Base-by-base conservation (phyloP, 257 asterid species). In the Linderniella brevidens region DNA sequence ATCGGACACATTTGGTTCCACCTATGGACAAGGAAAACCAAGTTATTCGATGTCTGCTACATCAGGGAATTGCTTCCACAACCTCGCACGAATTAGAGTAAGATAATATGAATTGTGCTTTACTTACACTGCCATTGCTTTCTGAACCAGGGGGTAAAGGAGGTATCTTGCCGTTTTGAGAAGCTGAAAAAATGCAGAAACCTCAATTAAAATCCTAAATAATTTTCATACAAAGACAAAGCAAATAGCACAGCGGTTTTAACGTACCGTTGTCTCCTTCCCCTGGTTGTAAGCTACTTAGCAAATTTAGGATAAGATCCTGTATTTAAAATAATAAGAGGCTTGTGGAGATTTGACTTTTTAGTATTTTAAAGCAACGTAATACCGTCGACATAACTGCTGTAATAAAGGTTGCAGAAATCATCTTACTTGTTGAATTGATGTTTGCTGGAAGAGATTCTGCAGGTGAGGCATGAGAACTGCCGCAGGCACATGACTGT, bases 401-500 rank as follows among this genome's bases (percentile, higher is more conserved):
- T 25, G 32, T 25, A 25, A 25, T 6, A 25, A 25, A 6, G 35
- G 40, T 52, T 48, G 49, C 51, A 49, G 32, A 25, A 25, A 49
- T 36, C 36, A 46, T 41, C 66, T 41, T 49, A 85, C 99, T 75
- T 90, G 99, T 64, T 90, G 99, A 59, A 82, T 52, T 41, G 96
- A 81, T 62, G 94, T 85, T 71, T 90, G 99, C 50, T 85, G 93
- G 65, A 79, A 77, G 60, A 90, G 92, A 66, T 85, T 90, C 66
- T 90, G 96, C 59, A 90, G 94, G 69, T 81, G 92, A 59, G 96
- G 96, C 93, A 81, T 56, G 65, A 90, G 83, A 53, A 85, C 13
- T 55, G 96, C 76, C 37, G 92, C 85, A 57, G 87, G 83, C 50
- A 67, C 62, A 49, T 67, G 78, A 48, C 66, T 67, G 72, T 61